phyloP scores from a whole-genome alignment of 495 filamentous ascomycete species.

The Talaromyces ruber region DNA sequence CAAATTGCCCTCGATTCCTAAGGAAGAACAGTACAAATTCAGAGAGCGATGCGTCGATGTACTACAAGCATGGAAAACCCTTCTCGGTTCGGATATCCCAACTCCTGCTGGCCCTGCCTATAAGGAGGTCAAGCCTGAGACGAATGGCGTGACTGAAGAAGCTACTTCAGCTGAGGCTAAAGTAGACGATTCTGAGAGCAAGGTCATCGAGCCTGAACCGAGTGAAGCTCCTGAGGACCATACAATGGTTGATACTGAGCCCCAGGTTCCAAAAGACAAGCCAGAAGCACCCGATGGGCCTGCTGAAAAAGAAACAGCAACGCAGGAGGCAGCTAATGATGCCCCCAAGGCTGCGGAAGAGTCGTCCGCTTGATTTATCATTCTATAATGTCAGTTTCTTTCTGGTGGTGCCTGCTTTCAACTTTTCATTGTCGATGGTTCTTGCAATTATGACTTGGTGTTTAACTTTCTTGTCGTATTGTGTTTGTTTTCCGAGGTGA shows the following conservation, averaged over 20 bases:
- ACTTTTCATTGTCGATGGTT: background rate
- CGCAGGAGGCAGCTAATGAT: constrained; percentile 9
- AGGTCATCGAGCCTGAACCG: background rate
- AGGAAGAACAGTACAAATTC: constrained; percentile 78
- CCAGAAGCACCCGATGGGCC: background rate
- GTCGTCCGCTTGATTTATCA: background rate
- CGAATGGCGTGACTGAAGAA: constrained; percentile 43
- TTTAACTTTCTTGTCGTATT: background rate
- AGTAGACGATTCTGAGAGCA: constrained; percentile 10
- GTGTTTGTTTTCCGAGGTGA: background rate
- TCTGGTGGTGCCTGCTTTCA: background rate
- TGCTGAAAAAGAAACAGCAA: constrained; percentile 11
- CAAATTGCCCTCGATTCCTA: constrained; percentile 71
- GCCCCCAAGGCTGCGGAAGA: constrained; percentile 10
- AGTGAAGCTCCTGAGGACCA: constrained; percentile 12
- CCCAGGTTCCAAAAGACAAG: constrained; percentile 12
- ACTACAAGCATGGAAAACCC: constrained; percentile 73
- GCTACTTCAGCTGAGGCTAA: constrained; percentile 17
- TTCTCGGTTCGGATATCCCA: constrained; percentile 58
- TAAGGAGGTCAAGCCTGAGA: constrained; percentile 34
- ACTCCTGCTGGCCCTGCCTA: constrained; percentile 30
- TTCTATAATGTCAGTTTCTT: background rate
- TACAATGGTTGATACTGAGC: constrained; percentile 9
- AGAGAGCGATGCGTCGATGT: constrained; percentile 66
- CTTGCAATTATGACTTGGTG: background rate